Base-by-base conservation (phyloP, 139 green algal genomes). In the Chlamydomonas applanata region DNA sequence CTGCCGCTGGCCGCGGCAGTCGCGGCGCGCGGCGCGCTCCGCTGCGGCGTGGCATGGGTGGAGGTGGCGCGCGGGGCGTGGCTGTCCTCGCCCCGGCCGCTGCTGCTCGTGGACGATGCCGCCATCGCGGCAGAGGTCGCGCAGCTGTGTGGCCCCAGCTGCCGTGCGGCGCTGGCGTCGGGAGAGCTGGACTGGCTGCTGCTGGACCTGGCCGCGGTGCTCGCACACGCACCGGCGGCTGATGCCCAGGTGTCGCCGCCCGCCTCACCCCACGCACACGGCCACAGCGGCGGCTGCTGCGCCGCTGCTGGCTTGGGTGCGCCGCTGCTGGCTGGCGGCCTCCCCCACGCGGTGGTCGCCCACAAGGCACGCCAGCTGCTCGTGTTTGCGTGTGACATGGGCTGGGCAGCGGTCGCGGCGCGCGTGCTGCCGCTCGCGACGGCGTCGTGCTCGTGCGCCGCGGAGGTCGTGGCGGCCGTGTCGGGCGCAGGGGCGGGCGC, bases 321-420 rank as follows among this genome's bases (percentile, higher is more conserved):
- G 40, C 11, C 40, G 7, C 7, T 49, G 40, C 56, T 63, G 24
- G n/a, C 56, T 63, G 24, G 25, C 9, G 56, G 25, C 56, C 56
- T 63, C 9, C 22, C 17, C 52, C 54, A 40, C 35, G 49, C 65
- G 17, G 34, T 25, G 20, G 69, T 85, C 30, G 66, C 71, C 24
- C 57, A 69, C 54, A 87, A 80, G 70, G 81, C 81, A 0, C 66
- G 79, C 29, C 73, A 79, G 24, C 70, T 91, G 83, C 75, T 91
- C 5, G 74, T 74, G 11, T 81, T 89, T 40, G 83, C 86, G 0
- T 89, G 83, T 60, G 86, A 91, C 77, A 80, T 83, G 70, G 85
- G 85, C 65, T 89, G 83, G 81, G 64, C 76, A 16, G 74, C 52
- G 24, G 73, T 88, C 17, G 80, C 78, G 1, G 67, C 59, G 35